These are phyloP conservation scores for Rhinocladiella mackenziei DNA, from an alignment of 2,329 filamentous ascomycete genomes.

Conservation along the genomic window DNA sequence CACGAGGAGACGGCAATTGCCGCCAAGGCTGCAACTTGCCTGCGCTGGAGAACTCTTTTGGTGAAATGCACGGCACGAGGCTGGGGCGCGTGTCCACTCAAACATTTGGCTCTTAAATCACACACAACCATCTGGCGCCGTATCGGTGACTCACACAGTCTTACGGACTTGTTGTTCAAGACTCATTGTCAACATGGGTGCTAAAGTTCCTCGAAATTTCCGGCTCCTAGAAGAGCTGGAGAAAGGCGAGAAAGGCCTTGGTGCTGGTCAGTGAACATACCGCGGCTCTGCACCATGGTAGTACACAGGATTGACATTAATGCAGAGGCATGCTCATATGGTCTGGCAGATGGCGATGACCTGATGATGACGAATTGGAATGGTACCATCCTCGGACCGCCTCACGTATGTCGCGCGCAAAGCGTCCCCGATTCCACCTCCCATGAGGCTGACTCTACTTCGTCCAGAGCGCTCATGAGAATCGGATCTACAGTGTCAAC, in stretches of 20 bases:
- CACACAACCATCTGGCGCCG: not conserved
- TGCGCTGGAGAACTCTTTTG: no score
- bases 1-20: not conserved
- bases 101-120: not conserved
- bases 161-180: not conserved
- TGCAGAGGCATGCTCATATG: slow-evolving; percentile 92
- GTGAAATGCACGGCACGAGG: no score
- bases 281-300: not conserved
- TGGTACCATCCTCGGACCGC: slow-evolving; percentile 92
- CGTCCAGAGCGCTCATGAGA: slow-evolving; percentile 86
- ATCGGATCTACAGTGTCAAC: slow-evolving; percentile 96
- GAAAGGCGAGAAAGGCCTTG: slow-evolving; percentile 96
- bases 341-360: slow-evolving; percentile 88
- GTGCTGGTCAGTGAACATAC: slow-evolving; percentile 64
- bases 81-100: slow-evolving; percentile 5
- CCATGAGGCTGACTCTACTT: slow-evolving; percentile 5
- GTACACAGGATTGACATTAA: slow-evolving; percentile 26
- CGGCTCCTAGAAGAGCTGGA: slow-evolving; percentile 94
- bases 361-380: slow-evolving; percentile 98
- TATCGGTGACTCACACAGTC: not conserved
- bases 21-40: slow-evolving; percentile 11
- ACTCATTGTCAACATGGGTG: slow-evolving; percentile 47
- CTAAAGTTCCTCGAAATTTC: slow-evolving; percentile 92
- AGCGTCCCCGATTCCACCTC: not conserved
- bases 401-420: slow-evolving; percentile 65